Evolutionary conservation across 2,329 filamentous ascomycete genomes (phyloP), one percentile per base, ranked within the genome.

Genomic region (Cladosporium sp.): DNA sequence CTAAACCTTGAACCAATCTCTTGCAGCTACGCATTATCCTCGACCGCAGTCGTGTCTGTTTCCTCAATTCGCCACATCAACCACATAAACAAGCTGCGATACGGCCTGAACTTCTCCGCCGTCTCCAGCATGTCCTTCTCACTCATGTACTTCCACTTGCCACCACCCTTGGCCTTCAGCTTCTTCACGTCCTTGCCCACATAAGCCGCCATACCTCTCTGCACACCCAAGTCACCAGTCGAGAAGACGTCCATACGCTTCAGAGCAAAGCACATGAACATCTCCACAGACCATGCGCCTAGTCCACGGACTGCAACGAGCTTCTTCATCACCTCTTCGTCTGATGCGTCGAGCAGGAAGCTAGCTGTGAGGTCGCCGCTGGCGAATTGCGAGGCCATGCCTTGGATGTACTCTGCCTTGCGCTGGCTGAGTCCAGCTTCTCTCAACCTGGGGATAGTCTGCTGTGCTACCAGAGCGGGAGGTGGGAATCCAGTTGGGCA

Each of bases 81-180:
- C 93, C 93, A 97, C 93, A 97, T 97, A 74, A 97, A 97, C 51
- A 97, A 76, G 72, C 90, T 95, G 74, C 88, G 83, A 79, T 96
- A 98, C 3, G 94, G 95, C 65, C 85, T 85, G 77, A 96, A 99
- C 74, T 84, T 87, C 65, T 89, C 90, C 14, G 92, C 89, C 69
- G 92, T 84, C 70, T 93, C 91, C 67, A 90, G 76, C 95, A 99
- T 98, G 67, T 98, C 95, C 75, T 88, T 86, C 80, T 98, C 95
- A 39, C 85, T 86, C 93, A 98, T 97, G 77, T 98, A 99, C 82
- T 98, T 98, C 90, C 93, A 98, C 81, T 98, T 98, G 53, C 91
- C 91, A 34, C 89, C 89, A 28, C 88, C 88, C 69, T 88, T 91
- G 39, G 81, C 82, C 80, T 96, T 97, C 66, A 97, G 80, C 79